Base-by-base conservation (phyloP, 2,329 filamentous ascomycete genomes). In the Akanthomyces lecanii region DNA sequence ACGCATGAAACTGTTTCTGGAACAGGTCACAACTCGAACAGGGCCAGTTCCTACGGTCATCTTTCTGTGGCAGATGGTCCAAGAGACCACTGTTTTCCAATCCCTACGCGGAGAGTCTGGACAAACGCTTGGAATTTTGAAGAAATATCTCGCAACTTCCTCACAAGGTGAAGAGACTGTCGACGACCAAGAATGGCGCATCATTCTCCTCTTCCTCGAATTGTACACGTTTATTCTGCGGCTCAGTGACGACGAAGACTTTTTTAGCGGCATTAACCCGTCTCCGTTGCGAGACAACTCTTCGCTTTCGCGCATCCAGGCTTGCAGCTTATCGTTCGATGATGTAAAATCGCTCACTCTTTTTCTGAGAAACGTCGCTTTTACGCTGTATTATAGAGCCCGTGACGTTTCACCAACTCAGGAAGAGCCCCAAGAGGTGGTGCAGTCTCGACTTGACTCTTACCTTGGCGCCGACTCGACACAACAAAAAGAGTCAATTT, bases 161-260 rank as follows among this genome's bases (percentile, higher is more conserved):
- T 68, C 50, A 64, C 65, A 65, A 18, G 60, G 65, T 4, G 65
- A 64, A 2, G 67, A 66, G 23, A 66, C 64, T 4, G 52, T 65
- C 1, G 75, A 76, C 54, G 73, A 76, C 44, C 72, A 75, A 67
- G 92, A 98, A 71, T 99, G 95, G 95, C 88, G 89, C 21, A 88
- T 95, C 1, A 85, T 97, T 48, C 80, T 98, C 0, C 82, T 99
- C 0, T 98, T 99, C 71, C 82, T 99, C 6, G 95, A 99, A 70
- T 83, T 99, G 0, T 99, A 97, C 72, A 92, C 90, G 2, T 98
- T 98, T 72, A 86, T 97, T 2, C 79, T 98, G 14, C 90, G 95
- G 68, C 86, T 98, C 40, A 96, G 94, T 73, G 95, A 99, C 68
- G 95, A 99, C 66, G 94, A 98, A 67, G 95, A 99, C 69, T 99